Conservation (phyloP, 495 filamentous ascomycete genomes). For the Neurospora discreta region DNA sequence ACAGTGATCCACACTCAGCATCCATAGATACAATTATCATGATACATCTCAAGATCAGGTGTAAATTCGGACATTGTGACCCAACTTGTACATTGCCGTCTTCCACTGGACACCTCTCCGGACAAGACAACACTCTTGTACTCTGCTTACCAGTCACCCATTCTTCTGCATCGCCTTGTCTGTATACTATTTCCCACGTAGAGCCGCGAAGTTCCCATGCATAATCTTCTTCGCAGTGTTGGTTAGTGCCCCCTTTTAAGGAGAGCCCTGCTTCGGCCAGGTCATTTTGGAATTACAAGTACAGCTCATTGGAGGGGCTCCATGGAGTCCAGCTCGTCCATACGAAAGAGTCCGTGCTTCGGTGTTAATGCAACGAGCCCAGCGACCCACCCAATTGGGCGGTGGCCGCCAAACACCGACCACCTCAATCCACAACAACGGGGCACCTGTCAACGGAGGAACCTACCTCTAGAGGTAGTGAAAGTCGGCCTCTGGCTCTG, state of each 20-base stretch:
- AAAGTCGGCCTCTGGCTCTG: not conserved
- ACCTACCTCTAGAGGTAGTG: too few species aligned
- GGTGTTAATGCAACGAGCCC: not conserved
- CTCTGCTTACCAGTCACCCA: not conserved
- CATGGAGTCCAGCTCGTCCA: not conserved
- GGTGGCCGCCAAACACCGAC: not conserved
- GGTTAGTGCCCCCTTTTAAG: not conserved
- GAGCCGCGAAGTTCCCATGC: not conserved
- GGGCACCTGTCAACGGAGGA: not conserved
- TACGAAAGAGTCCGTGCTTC: not conserved
- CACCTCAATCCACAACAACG: not conserved
- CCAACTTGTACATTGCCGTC: not conserved
- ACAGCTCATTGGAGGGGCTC: not conserved
- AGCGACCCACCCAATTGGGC: not conserved
- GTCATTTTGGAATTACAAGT: not conserved
- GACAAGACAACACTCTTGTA: not conserved
- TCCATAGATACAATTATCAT: not conserved
- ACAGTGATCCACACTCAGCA: not conserved
- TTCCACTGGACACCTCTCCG: not conserved
- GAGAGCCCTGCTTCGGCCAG: not conserved
- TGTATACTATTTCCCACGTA: not conserved
- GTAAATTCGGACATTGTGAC: not conserved
- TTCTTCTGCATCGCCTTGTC: not conserved
- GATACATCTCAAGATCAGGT: not conserved
- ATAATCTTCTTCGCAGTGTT: not conserved